Evolutionary conservation across 225 moss, liverwort and hornwort genomes (phyloP), one percentile per base, ranked within the genome.

Genomic region (Marchantia paleacea): DNA sequence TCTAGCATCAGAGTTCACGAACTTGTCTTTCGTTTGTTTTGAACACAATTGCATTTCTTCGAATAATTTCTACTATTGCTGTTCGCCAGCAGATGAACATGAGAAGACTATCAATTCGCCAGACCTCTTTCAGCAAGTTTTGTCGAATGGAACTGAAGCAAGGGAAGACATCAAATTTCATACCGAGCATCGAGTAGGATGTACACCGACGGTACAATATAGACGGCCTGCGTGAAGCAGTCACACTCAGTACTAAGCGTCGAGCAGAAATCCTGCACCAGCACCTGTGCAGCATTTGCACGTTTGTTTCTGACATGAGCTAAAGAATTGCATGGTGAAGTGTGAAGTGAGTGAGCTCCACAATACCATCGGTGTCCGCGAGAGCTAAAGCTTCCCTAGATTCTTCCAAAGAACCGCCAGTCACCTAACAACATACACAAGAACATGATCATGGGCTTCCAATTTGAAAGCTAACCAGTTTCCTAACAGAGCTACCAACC

Each of bases 151-250:
- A 39, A 39, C 39, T 39, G 29, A 66, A 12, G 64, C 26, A 24
- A 64, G 26, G 66, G 8, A 29, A 66, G 26, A 25, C 25, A 9
- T 29, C 2, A 66, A 2, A 66, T 1, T 29, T 66, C 79, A 80
- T 75, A 95, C 95, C 94, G 64, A 86, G 83, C 92, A 97, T 87
- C 97, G 88, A 60, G 97, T 97, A 55, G 97, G 97, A 79, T 97
- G 97, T 76, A 97, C 97, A 75, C 97, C 97, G 75, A 95, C 90
- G 10, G 97, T 97, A 80, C 95, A 97, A 75, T 89, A 97, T 52
- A 97, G 85, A 73, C 97, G 95, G 70, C 92, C 93, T 96, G 88
- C 85, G 81, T 72, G 47, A 72, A 80, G 20, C 51, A 14, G 79
- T 65, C 15, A 71, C 15, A 80, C 69, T 51, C 31, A 12, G 47